These are phyloP conservation scores for Centaurea solstitialis DNA, from an alignment of 129 eudicot species.

Conservation along the genomic window DNA sequence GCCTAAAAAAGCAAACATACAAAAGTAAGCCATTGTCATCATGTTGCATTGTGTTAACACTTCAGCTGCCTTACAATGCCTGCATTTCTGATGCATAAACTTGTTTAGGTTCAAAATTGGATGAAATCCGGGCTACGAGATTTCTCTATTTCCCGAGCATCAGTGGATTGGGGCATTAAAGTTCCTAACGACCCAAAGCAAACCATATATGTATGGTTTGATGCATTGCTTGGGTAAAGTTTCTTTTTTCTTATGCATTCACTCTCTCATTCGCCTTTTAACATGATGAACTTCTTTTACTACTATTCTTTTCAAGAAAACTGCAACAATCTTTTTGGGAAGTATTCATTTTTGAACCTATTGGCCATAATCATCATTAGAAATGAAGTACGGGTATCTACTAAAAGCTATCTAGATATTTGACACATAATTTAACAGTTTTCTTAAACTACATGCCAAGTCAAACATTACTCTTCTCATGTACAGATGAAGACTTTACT, in stretches of 20 bases:
- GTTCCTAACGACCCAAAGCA: slow-evolving; percentile 86
- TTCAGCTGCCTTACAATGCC: not conserved
- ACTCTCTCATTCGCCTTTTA: not conserved
- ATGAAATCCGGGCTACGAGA: slow-evolving; percentile 81
- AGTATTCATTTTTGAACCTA: not conserved
- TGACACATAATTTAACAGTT: not conserved
- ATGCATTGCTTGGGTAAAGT: slow-evolving; percentile 90
- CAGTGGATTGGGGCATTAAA: slow-evolving; percentile 95
- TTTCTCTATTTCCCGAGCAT: slow-evolving; percentile 94
- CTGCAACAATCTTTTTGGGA: not conserved
- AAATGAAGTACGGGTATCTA: not conserved
- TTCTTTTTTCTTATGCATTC: not conserved
- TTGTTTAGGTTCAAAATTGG: slow-evolving; percentile 90
- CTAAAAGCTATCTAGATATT: not conserved
- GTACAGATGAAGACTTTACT: not conserved
- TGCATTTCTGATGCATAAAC: slow-evolving; percentile 18
- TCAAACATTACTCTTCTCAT: not conserved
- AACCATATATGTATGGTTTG: slow-evolving; percentile 99
- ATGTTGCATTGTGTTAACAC: not conserved
- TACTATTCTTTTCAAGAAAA: not conserved
- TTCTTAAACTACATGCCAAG: not conserved
- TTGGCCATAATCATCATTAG: not conserved
- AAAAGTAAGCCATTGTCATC: not conserved
- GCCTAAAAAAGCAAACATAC: not conserved
- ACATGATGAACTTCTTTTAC: not conserved